A percentile compares a stretch with the other conserved stretches of the same genome.
phyloP scores from a whole-genome alignment of 305 asterid genomes.

The Rubia peregrina region DNA sequence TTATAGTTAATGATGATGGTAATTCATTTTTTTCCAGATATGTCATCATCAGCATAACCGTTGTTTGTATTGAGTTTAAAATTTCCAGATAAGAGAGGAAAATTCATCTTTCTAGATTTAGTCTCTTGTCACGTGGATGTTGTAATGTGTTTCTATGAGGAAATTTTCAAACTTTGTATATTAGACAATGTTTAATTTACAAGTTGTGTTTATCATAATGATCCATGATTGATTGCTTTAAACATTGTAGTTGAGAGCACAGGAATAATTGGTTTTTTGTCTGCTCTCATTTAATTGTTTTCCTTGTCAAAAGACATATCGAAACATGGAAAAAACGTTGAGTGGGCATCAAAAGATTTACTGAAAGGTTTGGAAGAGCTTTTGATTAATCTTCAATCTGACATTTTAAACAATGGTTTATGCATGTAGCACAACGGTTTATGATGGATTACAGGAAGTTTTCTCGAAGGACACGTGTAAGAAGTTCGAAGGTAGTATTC shows the following conservation, averaged over 20 bases:
- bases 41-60: no score
- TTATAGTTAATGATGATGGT: no score
- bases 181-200: no score
- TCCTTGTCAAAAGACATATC: constrained; percentile 98
- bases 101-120: not conserved
- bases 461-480: constrained; percentile 75
- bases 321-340: constrained; percentile 83
- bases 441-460: constrained; percentile 76
- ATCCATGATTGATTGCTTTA: not conserved
- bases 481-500: constrained; percentile 56
- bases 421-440: constrained; percentile 83
- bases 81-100: not conserved
- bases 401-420: constrained; percentile 26
- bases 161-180: not conserved
- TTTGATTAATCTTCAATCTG: constrained; percentile 38
- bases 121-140: not conserved
- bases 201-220: not conserved
- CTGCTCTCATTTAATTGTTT: constrained; percentile 39
- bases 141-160: not conserved
- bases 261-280: constrained; percentile 15
- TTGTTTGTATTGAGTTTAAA: no score
- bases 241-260: not conserved
- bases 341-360: constrained; percentile 84
- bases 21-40: no score
- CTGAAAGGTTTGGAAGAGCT: constrained; percentile 75